Conservation (phyloP, 2,329 filamentous ascomycete genomes). For the Penicillium sp. region DNA sequence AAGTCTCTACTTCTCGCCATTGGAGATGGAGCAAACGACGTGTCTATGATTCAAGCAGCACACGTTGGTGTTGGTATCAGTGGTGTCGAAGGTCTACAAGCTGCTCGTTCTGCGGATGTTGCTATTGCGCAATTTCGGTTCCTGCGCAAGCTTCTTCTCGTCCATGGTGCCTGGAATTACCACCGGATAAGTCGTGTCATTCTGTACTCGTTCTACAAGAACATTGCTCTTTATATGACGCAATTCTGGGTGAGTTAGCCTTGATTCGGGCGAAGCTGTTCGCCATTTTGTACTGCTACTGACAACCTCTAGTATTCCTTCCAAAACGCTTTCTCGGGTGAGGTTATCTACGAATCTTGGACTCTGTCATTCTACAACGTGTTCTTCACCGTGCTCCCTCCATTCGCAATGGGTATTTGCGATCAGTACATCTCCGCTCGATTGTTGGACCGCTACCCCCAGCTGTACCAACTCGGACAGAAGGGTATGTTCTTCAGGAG, state of each 20-base stretch:
- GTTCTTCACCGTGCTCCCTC: conserved; percentile 92
- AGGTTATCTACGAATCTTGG: conserved; percentile 99
- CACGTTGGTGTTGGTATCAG: conserved; percentile 97
- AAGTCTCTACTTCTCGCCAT: conserved; percentile 89
- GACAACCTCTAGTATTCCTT: conserved; percentile 83
- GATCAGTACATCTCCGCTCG: conserved; percentile 96
- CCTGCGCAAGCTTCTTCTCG: conserved; percentile 82
- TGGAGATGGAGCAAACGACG: conserved; percentile 94
- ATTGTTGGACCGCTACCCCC: conserved; percentile 86
- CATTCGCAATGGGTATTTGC: conserved; percentile 87
- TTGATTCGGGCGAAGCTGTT: too few relatives aligned
- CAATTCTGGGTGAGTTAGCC: conserved; percentile 77
- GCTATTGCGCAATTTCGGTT: conserved; percentile 93
- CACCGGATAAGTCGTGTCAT: conserved; percentile 95
- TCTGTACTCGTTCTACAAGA: conserved; percentile 98
- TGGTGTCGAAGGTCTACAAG: conserved; percentile 91
- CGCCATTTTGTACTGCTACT: too few relatives aligned
- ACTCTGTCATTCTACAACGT: conserved; percentile 98
- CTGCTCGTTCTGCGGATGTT: conserved; percentile 88
- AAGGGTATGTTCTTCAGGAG: conserved; percentile 87
- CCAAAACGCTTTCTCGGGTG: conserved; percentile 94
- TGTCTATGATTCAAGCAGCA: conserved; percentile 99
- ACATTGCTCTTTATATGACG: conserved; percentile 96
- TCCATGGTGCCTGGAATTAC: conserved; percentile 96
- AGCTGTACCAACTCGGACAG: conserved; percentile 87